Conservation (phyloP, 164 flowering plant species). For the Stephania yunnanensis region DNA sequence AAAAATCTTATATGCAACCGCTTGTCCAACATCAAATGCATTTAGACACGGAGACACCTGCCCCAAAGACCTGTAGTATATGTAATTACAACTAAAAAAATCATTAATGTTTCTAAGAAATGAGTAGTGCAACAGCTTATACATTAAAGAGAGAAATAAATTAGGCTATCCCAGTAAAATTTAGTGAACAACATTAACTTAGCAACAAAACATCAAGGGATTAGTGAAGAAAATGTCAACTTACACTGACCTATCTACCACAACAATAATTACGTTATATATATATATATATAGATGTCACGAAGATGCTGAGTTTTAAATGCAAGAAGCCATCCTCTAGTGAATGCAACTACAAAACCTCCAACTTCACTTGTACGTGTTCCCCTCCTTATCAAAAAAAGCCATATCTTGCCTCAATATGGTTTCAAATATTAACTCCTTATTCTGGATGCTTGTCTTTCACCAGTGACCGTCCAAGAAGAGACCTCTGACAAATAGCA, state of each 20-base stretch:
- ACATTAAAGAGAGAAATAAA: not conserved
- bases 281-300: slow-evolving; percentile 16
- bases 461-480: slow-evolving; percentile 70
- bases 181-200: not conserved
- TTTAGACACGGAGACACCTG: slow-evolving; percentile 42
- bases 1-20: slow-evolving; percentile 53
- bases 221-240: slow-evolving; percentile 13
- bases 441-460: slow-evolving; percentile 58
- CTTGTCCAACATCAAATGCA: slow-evolving; percentile 43
- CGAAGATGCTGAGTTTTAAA: slow-evolving; percentile 62
- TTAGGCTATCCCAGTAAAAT: not conserved
- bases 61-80: slow-evolving; percentile 40
- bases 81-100: not conserved
- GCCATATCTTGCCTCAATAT: slow-evolving; percentile 58
- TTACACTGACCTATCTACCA: slow-evolving; percentile 66
- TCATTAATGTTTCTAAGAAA: not conserved
- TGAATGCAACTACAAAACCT: slow-evolving; percentile 52
- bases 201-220: not conserved
- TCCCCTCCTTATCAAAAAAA: slow-evolving; percentile 55
- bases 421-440: slow-evolving; percentile 45
- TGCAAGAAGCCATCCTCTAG: slow-evolving; percentile 70
- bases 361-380: slow-evolving; percentile 63
- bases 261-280: slow-evolving; percentile 49
- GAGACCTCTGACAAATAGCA: slow-evolving; percentile 43
- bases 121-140: not conserved